Percentiles rank a stretch among this genome's conserved stretches.
These are phyloP conservation scores for Capronia coronata DNA, from an alignment of 2,329 filamentous ascomycete species.

Conservation along the genomic window DNA sequence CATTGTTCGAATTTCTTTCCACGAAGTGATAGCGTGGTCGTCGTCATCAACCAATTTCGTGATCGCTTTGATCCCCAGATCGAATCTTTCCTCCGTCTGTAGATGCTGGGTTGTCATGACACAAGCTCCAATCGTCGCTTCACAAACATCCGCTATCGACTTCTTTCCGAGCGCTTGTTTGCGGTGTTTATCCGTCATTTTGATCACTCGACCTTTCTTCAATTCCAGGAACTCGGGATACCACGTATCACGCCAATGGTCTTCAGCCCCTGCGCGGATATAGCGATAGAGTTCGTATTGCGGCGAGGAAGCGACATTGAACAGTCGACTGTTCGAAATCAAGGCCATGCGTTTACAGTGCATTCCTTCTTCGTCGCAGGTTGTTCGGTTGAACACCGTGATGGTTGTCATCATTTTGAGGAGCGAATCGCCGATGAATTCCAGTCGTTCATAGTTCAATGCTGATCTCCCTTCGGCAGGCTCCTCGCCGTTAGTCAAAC, in stretches of 20 bases:
- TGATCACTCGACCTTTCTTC: conserved; percentile 60
- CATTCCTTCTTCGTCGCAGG: conserved; percentile 73
- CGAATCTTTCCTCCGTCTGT: conserved; percentile 42
- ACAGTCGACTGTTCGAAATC: conserved; percentile 85
- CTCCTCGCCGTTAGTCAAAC: background rate
- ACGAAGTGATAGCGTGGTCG: conserved; percentile 63
- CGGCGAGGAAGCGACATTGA: conserved; percentile 64
- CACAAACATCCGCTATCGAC: conserved; percentile 86
- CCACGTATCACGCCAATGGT: conserved; percentile 71
- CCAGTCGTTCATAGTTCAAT: conserved; percentile 87
- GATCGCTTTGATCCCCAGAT: conserved; percentile 55
- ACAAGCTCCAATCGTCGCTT: conserved; percentile 86
- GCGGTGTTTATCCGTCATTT: conserved; percentile 31
- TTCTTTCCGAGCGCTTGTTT: conserved; percentile 75
- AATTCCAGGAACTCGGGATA: conserved; percentile 76
- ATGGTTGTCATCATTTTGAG: conserved; percentile 95
- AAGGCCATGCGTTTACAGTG: conserved; percentile 88
- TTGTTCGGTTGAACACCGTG: conserved; percentile 69
- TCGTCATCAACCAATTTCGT: conserved; percentile 57
- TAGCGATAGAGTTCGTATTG: conserved; percentile 61
- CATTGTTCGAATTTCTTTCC: conserved; percentile 60
- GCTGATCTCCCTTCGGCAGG: conserved; percentile 55
- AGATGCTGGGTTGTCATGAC: conserved; percentile 50
- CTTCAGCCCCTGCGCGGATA: conserved; percentile 61
- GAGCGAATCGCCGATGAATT: conserved; percentile 89